Evolutionary conservation across 1,284 basidiomycete genomes (phyloP).

Genomic region (Ustilago lituana): DNA sequence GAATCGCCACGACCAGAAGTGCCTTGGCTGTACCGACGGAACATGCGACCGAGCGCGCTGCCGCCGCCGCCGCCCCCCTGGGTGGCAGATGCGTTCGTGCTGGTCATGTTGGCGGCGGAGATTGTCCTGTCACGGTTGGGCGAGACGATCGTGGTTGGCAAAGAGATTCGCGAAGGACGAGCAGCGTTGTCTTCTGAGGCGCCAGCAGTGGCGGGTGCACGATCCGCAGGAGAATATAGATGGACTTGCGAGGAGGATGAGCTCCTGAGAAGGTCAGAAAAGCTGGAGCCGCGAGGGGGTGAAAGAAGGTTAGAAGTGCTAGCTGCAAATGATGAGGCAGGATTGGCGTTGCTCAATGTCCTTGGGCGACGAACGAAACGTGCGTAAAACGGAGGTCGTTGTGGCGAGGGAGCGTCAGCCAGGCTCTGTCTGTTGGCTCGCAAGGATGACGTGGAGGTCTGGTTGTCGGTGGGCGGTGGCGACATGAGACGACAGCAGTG

Average conservation of each 20-base stretch:
- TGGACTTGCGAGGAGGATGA: conserved; percentile 34
- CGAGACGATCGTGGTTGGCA: conserved; percentile 10
- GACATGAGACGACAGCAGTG: no score
- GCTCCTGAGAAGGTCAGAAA: conserved; percentile 29
- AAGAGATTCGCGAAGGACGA: conserved; percentile 14
- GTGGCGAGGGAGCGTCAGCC: conserved; percentile 8
- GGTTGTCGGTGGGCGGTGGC: conserved; percentile 10
- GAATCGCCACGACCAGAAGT: conserved; percentile 18
- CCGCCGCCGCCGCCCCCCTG: conserved; percentile 11
- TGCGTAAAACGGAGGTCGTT: conserved; percentile 16
- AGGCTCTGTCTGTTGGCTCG: not conserved
- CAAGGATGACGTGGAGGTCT: conserved; percentile 4
- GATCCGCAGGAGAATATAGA: conserved; percentile 10
- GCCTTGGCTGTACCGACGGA: conserved; percentile 57
- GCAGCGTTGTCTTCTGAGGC: conserved; percentile 2
- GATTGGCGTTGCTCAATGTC: conserved; percentile 22
- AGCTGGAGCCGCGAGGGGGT: conserved; percentile 14
- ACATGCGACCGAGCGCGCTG: conserved; percentile 57
- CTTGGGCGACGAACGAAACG: conserved; percentile 28
- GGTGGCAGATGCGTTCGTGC: conserved; percentile 7
- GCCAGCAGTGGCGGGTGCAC: not conserved
- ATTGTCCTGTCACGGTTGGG: conserved; percentile 1
- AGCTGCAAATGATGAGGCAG: conserved; percentile 27
- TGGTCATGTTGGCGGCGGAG: conserved; percentile 16
- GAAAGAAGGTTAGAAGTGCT: conserved; percentile 40